Evolutionary conservation across 148 eudicot genomes (phyloP).

Genomic region (Chenopodium suecicum): DNA sequence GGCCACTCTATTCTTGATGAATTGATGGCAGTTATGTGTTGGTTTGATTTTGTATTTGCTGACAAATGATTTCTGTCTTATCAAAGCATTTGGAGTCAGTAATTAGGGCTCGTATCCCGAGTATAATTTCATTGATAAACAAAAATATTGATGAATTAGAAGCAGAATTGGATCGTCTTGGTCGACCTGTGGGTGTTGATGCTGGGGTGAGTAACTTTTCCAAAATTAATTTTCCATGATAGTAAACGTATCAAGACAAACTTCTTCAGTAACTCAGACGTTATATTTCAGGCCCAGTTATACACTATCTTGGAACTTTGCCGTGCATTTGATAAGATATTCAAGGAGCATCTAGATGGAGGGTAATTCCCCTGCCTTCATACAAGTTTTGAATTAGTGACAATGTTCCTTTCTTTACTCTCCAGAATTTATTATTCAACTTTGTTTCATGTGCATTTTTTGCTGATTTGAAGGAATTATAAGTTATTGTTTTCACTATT

Average conservation of each 20-base stretch:
- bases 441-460: background rate
- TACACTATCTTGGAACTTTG: slow-evolving; percentile 80
- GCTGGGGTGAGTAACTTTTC: slow-evolving; percentile 73
- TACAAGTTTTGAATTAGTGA: background rate
- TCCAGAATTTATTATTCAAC: background rate
- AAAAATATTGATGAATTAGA: slow-evolving; percentile 86
- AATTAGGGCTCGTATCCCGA: slow-evolving; percentile 82
- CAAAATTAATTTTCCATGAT: background rate
- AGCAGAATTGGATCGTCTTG: slow-evolving; percentile 89
- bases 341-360: slow-evolving; percentile 84
- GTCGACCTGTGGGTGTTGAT: slow-evolving; percentile 86
- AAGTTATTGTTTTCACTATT: background rate
- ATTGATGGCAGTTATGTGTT: background rate
- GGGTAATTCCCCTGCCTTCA: slow-evolving; percentile 43
- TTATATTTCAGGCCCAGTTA: slow-evolving; percentile 56
- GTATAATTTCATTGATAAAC: slow-evolving; percentile 76
- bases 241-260: background rate
- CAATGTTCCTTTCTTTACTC: background rate
- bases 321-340: slow-evolving; percentile 74
- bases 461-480: background rate
- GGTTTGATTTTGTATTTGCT: background rate
- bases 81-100: slow-evolving; percentile 79
- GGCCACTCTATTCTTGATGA: background rate
- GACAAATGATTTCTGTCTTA: background rate
- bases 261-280: slow-evolving; percentile 11